Evolutionary conservation across 2,329 filamentous ascomycete genomes (phyloP).

Genomic region (Aspergillus sp.): DNA sequence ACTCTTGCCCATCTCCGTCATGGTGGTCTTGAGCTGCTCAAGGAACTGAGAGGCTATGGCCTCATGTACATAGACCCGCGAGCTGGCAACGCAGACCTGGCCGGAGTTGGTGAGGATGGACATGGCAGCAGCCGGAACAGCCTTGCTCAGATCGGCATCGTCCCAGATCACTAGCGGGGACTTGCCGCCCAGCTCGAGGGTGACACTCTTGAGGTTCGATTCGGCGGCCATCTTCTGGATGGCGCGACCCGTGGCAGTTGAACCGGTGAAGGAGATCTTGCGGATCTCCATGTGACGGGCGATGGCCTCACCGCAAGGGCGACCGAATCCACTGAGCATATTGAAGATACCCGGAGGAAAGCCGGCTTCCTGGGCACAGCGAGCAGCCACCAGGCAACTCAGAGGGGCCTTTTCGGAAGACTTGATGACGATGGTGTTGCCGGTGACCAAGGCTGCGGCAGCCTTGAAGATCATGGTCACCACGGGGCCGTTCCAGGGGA

Average conservation of each 20-base stretch:
- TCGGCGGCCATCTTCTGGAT: slow-evolving; percentile 57
- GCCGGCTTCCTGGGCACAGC: slow-evolving; percentile 55
- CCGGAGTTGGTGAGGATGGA: slow-evolving; percentile 58
- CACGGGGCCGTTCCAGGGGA: slow-evolving; percentile 57
- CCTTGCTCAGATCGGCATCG: slow-evolving; percentile 49
- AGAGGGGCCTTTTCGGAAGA: slow-evolving; percentile 10
- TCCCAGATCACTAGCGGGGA: slow-evolving; percentile 49
- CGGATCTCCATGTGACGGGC: slow-evolving; percentile 60
- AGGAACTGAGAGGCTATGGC: slow-evolving; percentile 83
- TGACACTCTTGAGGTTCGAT: slow-evolving; percentile 55
- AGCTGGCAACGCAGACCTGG: slow-evolving; percentile 71
- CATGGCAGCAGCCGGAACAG: slow-evolving; percentile 40
- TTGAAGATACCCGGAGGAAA: slow-evolving; percentile 50
- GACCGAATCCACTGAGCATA: slow-evolving; percentile 66
- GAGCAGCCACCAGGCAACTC: background rate
- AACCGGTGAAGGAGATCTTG: slow-evolving; percentile 62
- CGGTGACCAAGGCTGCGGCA: background rate
- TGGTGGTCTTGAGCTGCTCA: slow-evolving; percentile 74
- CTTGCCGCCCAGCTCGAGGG: slow-evolving; percentile 51
- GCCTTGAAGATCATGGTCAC: background rate
- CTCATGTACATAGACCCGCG: slow-evolving; percentile 79
- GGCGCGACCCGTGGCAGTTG: slow-evolving; percentile 56
- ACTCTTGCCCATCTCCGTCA: slow-evolving; percentile 67
- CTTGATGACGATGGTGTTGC: slow-evolving; percentile 13
- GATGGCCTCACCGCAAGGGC: slow-evolving; percentile 67